Evolutionary conservation across 495 filamentous ascomycete species (phyloP), one percentile per base, ranked within the genome.

Genomic region (Tricharina praecox): DNA sequence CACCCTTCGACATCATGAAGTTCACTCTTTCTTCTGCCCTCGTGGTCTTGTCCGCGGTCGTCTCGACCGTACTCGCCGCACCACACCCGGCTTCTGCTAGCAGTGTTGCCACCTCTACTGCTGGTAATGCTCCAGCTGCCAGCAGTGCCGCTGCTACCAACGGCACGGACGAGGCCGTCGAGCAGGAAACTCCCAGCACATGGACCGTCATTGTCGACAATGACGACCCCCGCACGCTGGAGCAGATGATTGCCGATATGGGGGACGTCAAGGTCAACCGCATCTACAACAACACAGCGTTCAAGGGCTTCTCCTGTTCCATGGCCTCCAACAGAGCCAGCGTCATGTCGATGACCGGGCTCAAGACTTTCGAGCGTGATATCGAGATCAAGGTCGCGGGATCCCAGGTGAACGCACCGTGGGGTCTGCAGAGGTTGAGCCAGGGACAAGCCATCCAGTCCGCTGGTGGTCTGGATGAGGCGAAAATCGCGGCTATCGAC

Each of bases 361-460:
- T 70, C 40, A 54, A 59, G 10, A 26, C 52, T 15, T 66, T 67
- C 40, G 67, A 72, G 37, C 53, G 59, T 18, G 45, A 58, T 13
- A 21, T 53, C 13, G 21, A 52, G 0, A 45, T 64, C 15, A 44
- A 50, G 3, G 16, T 54, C n/a, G 13, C 18, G 19, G 44, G 36
- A 7, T 34, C 59, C 21, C 46, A 21, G 7, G 34, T 40, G 18
- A 44, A 56, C 3, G 51, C 53, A 20, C 67, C 70, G 1, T 73
- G 70, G 70, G 70, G 70, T n/a, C 50, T 72, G 16, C 66, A 73
- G 49, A 61, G 69, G 21, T 60, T 73, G 38, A 69, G 66, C 2
- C 65, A 67, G 43, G 30, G 43, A 8, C 35, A 37, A 13, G 33
- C 52, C 11, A 61, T 66, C 15, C 23, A 32, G 9, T 52, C 53